These are phyloP conservation scores for Fusarium nelsonii DNA, from an alignment of 2,329 filamentous ascomycete species.

Conservation along the genomic window DNA sequence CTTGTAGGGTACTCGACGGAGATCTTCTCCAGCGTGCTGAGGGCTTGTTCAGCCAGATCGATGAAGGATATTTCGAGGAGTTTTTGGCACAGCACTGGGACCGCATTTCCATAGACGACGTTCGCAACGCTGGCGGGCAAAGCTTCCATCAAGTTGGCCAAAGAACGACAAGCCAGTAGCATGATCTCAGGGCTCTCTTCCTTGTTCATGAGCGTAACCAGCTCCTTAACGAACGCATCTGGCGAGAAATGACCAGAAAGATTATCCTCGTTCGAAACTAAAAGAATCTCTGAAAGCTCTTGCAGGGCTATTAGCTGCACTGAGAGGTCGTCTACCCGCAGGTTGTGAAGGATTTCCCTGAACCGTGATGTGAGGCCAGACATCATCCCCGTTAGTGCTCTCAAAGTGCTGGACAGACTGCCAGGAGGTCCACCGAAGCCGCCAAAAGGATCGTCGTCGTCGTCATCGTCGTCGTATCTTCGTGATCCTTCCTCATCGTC, in stretches of 20 bases:
- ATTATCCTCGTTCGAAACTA: slow-evolving; percentile 97
- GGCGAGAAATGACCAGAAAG: slow-evolving; percentile 94
- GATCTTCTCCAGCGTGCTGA: slow-evolving; percentile 97
- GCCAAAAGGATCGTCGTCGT: slow-evolving; percentile 71
- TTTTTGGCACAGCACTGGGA: slow-evolving; percentile 94
- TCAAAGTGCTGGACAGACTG: slow-evolving; percentile 81
- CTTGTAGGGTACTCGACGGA: slow-evolving; percentile 94
- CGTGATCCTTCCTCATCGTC: slow-evolving; percentile 53
- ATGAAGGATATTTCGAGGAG: slow-evolving; percentile 97
- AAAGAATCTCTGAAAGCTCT: slow-evolving; percentile 90
- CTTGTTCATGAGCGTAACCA: slow-evolving; percentile 92
- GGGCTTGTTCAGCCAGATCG: slow-evolving; percentile 94
- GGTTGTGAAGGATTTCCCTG: slow-evolving; percentile 78
- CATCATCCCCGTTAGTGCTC: slow-evolving; percentile 93
- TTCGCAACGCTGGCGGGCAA: slow-evolving; percentile 92
- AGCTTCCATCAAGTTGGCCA: slow-evolving; percentile 98
- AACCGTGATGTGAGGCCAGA: slow-evolving; percentile 84
- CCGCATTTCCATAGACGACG: slow-evolving; percentile 96
- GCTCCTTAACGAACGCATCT: slow-evolving; percentile 94
- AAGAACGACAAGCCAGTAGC: slow-evolving; percentile 93
- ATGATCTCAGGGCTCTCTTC: slow-evolving; percentile 97
- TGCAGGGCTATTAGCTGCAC: slow-evolving; percentile 92
- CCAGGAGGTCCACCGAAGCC: slow-evolving; percentile 74
- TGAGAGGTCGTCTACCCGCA: slow-evolving; percentile 88
- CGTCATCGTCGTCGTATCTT: slow-evolving; percentile 69